Base-by-base conservation (phyloP, 345 rosid genomes). In the Erucastrum elatum region DNA sequence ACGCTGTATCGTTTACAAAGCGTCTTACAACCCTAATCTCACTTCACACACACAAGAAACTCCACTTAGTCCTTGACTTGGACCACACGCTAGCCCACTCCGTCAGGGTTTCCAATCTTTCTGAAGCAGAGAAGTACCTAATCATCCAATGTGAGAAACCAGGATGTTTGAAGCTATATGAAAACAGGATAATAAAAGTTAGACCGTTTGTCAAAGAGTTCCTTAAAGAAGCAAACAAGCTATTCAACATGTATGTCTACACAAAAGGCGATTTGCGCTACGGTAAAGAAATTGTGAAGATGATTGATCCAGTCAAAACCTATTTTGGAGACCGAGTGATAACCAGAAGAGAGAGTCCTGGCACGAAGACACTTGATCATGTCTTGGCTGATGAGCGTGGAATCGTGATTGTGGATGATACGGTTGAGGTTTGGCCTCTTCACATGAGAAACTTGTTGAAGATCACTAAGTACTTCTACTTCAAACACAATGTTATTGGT, bases 381-480 rank as follows among this genome's bases (percentile, higher is more conserved):
- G 72, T 78, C 12, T 66, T 78, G 49, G 81, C 72, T 56, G 77
- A 71, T 71, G 76, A 72, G 29, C 63, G 77, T 41, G 77, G 68
- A 13, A 29, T 31, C 51, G 71, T 78, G 62, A 72, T 66, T 9
- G 77, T 78, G n/a, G 81, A 78, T 72, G 72, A 72, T 66, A 56
- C 3, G 4, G 10, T 17, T 16, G 8, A 6, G 44, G 72, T 31
- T 71, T 78, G 81, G 81, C 81, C 77, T 71, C 2, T 30, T 72
- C 72, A 78, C 51, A 25, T 5, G 37, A 66, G 29, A 41, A 78
- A 78, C 72, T 78, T 78, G 72, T 9, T 78, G 30, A 46, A 56
- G 27, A 27, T 81, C 85, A 46, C 66, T 69, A 67, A 70, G 84
- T 75, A 83, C 88, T 27, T 33, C 9, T 74, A 89, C 90, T 30